Conservation (phyloP, 2,329 filamentous ascomycete species). For the Amauroascus verrucosus region DNA sequence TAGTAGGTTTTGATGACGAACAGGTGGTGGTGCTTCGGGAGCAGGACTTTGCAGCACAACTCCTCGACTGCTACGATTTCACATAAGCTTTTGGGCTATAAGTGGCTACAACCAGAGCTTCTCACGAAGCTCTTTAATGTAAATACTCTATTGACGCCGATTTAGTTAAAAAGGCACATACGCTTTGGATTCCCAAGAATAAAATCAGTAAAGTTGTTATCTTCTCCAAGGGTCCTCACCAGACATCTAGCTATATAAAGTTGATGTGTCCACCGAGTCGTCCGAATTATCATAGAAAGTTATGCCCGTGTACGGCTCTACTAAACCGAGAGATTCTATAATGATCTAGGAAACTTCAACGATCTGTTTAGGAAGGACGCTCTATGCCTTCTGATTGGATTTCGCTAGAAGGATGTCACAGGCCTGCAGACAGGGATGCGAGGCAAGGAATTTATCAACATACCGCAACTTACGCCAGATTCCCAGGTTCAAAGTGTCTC, state of each 20-base stretch:
- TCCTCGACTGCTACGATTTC: constrained; percentile 79
- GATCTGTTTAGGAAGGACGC: background rate
- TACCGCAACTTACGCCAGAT: constrained; percentile 2
- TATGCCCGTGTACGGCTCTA: no score
- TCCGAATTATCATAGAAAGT: no score
- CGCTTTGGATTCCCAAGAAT: background rate
- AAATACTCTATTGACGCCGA: background rate
- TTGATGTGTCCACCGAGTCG: no score
- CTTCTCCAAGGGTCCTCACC: constrained; percentile 9
- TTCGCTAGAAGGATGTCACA: background rate
- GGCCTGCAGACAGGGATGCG: constrained; percentile 6
- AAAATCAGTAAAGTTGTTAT: background rate
- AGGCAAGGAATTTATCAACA: background rate
- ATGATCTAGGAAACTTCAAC: background rate
- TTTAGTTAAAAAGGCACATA: background rate
- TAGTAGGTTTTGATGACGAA: constrained; percentile 84
- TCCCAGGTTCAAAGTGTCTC: background rate
- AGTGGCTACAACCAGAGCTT: background rate
- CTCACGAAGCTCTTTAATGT: background rate
- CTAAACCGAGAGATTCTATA: background rate
- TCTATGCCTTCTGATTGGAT: constrained; percentile 7
- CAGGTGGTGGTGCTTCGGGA: constrained; percentile 80
- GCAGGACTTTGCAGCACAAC: constrained; percentile 54
- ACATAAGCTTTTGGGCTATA: constrained; percentile 41
- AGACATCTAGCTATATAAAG: background rate